Percentiles rank a stretch among this genome's conserved stretches.
Conservation (phyloP, 345 rosid genomes). For the Brassica napus region Da-Ae NC_063444.1:759501-760000, state of each 20-base stretch:
- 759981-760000: too few relatives aligned
- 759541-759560: not conserved
- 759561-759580: conserved; percentile 1
- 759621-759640: not conserved
- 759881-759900: too few relatives aligned
- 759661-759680: not conserved
- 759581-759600: not conserved
- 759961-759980: too few relatives aligned
- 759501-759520: not conserved
- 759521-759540: not conserved
- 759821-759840: not conserved
- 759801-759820: not conserved
- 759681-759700: not conserved
- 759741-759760: not conserved
- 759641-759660: not conserved
- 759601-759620: conserved; percentile 14
- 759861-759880: too few relatives aligned
- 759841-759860: too few relatives aligned
- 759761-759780: not conserved
- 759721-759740: not conserved
- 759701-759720: not conserved
- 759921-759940: too few relatives aligned
- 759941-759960: too few relatives aligned
- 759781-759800: not conserved
- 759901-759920: too few relatives aligned